Base-by-base conservation (phyloP, 2,329 filamentous ascomycete genomes). In the Fusarium austroafricanum region DNA sequence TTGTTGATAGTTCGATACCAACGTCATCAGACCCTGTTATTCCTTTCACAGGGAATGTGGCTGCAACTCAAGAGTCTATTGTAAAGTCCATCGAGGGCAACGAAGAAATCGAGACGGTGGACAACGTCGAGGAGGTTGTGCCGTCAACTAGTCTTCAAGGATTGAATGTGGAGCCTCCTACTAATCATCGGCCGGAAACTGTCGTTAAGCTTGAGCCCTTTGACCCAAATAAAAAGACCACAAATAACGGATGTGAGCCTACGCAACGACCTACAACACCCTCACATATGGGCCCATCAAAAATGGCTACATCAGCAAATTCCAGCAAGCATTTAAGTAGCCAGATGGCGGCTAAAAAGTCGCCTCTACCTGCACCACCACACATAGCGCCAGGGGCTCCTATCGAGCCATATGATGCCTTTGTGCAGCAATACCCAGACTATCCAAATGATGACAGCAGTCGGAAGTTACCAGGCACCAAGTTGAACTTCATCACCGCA, bases 401-500 rank as follows among this genome's bases (percentile, higher is more conserved):
- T 28, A 35, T 21, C 15, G 61, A 72, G 15, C 79, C 79, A 1
- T 83, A 78, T 55, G 74, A 77, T 5, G 68, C 74, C 3, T 88
- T 84, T 63, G 74, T 62, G 5, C 42, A 61, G 1, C 74, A 75
- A 1, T 88, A 88, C 64, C 82, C 83, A 6, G 75, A 76, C 20
- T 87, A 83, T 64, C 57, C 54, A 4, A 79, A 79, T 10, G 71
- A 75, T 9, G 82, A 82, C 51, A 57, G 42, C 21, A 65, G 65
- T 3, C 53, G 61, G 14, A 68, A 54, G 20, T 31, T 53, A 38
- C 43, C 57, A 2, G 83, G 81, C 2, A 80, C 70, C 26, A 70
- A 79, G 6, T 69, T 67, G 6, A 72, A 79, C 11, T 87, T 87
- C 53, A 70, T 86, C 23, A 77, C 76, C 21, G 83, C 82, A 0